Evolutionary conservation across 75 land plant genomes (phyloP).

Genomic region (Gnetum montanum): DNA sequence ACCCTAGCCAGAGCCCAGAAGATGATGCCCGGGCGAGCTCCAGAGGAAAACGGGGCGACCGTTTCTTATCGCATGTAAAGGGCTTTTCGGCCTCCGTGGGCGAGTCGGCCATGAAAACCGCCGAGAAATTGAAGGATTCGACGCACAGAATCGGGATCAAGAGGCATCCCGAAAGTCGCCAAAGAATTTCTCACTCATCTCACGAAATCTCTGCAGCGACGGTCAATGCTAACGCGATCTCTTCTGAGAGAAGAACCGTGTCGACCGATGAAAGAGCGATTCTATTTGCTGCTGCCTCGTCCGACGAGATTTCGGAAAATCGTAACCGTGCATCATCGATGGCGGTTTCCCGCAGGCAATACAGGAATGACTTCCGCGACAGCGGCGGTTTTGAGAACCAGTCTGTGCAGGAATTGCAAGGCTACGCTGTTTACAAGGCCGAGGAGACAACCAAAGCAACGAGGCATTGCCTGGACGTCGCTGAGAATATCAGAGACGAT

Average conservation of each 20-base stretch:
- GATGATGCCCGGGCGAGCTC: neutral
- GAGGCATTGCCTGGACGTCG: constrained; percentile 35
- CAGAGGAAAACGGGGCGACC: neutral
- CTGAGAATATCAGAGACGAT: constrained; percentile 54
- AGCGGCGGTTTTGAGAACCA: constrained; percentile 33
- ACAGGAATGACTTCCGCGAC: constrained; percentile 15
- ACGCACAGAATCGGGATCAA: constrained; percentile 5
- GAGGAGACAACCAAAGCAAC: constrained; percentile 42
- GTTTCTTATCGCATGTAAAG: constrained; percentile 3
- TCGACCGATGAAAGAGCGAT: neutral
- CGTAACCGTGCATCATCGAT: neutral
- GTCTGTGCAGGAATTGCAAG: constrained; percentile 43
- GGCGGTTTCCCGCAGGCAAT: neutral
- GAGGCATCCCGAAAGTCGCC: neutral
- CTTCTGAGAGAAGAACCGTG: neutral
- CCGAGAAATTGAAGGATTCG: constrained; percentile 10
- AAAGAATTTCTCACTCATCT: neutral
- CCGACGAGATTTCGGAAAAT: too few species aligned
- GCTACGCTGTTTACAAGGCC: constrained; percentile 38
- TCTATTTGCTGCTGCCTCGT: neutral
- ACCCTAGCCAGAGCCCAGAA: neutral
- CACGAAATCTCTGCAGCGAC: neutral
- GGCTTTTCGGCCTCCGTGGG: constrained; percentile 5
- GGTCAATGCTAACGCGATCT: neutral
- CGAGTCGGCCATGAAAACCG: constrained; percentile 8